phyloP scores from a whole-genome alignment of 768 basidiomycete genomes.

The Amanita jacksonii region DNA sequence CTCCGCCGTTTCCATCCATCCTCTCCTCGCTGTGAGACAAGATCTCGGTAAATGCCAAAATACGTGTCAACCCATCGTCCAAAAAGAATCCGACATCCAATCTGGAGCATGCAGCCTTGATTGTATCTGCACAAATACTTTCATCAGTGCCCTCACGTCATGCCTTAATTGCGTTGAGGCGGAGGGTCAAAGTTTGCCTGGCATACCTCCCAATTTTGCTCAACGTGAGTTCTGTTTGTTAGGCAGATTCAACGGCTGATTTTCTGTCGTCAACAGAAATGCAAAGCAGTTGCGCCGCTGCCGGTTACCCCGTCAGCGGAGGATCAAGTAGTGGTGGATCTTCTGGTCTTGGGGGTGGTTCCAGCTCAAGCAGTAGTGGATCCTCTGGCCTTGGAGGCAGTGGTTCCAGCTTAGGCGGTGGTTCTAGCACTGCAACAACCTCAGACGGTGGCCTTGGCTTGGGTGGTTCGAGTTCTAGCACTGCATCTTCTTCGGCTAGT shows the following conservation, averaged over 20 bases:
- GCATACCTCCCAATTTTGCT: background rate
- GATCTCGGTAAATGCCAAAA: background rate
- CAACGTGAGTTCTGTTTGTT: background rate
- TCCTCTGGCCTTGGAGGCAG: background rate
- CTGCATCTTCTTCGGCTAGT: too few relatives aligned
- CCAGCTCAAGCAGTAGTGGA: background rate
- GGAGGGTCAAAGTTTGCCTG: background rate
- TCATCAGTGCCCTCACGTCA: background rate
- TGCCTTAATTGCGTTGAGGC: slow-evolving; percentile 1
- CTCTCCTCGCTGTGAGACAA: slow-evolving; percentile 1
- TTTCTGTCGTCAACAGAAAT: background rate
- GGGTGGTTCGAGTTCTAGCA: too few relatives aligned
- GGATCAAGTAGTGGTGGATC: background rate
- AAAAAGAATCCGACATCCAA: background rate
- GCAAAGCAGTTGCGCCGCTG: background rate
- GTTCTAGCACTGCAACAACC: too few relatives aligned
- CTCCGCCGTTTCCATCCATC: background rate
- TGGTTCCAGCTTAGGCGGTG: background rate
- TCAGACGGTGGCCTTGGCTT: too few relatives aligned
- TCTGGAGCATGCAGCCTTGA: background rate
- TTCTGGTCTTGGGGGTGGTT: background rate
- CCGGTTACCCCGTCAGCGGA: slow-evolving; percentile 3
- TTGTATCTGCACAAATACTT: slow-evolving; percentile 1
- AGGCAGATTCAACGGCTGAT: background rate
- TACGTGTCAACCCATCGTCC: background rate